A percentile compares a stretch with the other conserved stretches of the same genome.
Evolutionary conservation across 192 early-diverging fungal genomes (phyloP).

Genomic region (Cladochytrium replicatum): DNA sequence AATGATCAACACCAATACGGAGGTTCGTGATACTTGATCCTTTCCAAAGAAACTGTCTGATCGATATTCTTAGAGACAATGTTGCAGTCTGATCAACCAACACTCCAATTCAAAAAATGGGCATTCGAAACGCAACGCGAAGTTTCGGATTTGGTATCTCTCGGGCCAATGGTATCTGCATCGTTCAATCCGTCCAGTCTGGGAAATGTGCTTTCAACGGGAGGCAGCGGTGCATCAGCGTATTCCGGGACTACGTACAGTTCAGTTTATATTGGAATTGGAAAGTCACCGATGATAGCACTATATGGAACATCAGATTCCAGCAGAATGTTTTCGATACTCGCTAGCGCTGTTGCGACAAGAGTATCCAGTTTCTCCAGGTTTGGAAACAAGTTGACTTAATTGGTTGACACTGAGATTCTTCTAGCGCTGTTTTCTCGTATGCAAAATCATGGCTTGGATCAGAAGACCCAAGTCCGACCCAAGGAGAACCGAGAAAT

Average conservation of each 20-base stretch:
- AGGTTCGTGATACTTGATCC: neutral
- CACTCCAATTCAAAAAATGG: constrained; percentile 27
- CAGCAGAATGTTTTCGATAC: constrained; percentile 10
- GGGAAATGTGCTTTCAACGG: constrained; percentile 6
- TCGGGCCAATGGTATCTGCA: too few species aligned
- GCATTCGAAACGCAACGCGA: constrained; percentile 12
- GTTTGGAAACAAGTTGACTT: neutral
- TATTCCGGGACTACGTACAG: constrained; percentile 4
- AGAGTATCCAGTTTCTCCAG: constrained; percentile 14
- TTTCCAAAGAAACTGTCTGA: neutral
- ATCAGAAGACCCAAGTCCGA: too few species aligned
- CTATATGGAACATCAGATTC: constrained; percentile 21
- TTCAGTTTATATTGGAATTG: constrained; percentile 21
- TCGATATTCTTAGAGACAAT: constrained; percentile 3
- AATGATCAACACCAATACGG: constrained; percentile 8
- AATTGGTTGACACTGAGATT: neutral
- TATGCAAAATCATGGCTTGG: constrained; percentile 60
- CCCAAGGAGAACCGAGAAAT: too few species aligned
- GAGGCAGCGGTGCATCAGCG: constrained; percentile 14
- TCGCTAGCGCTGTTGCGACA: constrained; percentile 7
- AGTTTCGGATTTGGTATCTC: constrained; percentile 16
- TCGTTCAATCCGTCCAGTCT: too few species aligned
- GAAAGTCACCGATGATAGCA: constrained; percentile 22
- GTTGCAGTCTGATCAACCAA: constrained; percentile 5
- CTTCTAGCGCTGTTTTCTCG: constrained; percentile 49